Evolutionary conservation across 1,139 yeast species (phyloP), one percentile per base, ranked within the genome.

Genomic region (Magnusiomyces fungicola): DNA sequence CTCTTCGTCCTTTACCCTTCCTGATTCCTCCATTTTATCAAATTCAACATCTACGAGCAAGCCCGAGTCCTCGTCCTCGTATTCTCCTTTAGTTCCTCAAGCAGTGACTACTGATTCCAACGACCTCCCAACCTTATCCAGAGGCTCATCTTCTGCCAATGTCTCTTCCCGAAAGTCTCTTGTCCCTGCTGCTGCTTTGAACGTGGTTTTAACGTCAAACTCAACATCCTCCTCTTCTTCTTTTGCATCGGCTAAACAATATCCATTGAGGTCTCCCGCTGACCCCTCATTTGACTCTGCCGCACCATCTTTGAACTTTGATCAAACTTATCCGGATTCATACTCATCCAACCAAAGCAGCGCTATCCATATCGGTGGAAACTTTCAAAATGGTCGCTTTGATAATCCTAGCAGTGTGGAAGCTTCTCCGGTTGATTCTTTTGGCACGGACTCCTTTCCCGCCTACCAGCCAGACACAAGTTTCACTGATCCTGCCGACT

Each of bases 101-200:
- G 43, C 43, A 3, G 32, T 39, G 10, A 39, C 43, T 39, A 39
- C 43, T 5, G 43, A 39, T 27, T 39, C 43, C 16, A 23, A 7
- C 2, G 22, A 39, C 32, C 14, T 27, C n/a, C 43, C 43, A 10
- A 39, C 43, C 19, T 21, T 24, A 14, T 39, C 43, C 19, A 39
- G 43, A 39, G 43, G 43, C 12, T 18, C 43, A 3, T 21, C 30
- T 2, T n/a, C 29, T 4, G 16, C 19, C 10, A 18, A 10, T 27
- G 43, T 39, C 6, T 39, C 43, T 10, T 39, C 32, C n/a, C 43
- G 43, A 19, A 39, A 39, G n/a, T 24, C 32, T 12, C 18, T 25
- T 16, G 18, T 18, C n/a, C 18, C 29, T n/a, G 14, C 21, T 14
- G n/a, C n/a, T n/a, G n/a, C n/a, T n/a, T n/a, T n/a, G n/a, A n/a